Percentiles rank a stretch among this genome's conserved stretches.
These are phyloP conservation scores for Oryza rufipogon DNA, from an alignment of 176 grass and related monocot species.

Conservation along the genomic window DNA sequence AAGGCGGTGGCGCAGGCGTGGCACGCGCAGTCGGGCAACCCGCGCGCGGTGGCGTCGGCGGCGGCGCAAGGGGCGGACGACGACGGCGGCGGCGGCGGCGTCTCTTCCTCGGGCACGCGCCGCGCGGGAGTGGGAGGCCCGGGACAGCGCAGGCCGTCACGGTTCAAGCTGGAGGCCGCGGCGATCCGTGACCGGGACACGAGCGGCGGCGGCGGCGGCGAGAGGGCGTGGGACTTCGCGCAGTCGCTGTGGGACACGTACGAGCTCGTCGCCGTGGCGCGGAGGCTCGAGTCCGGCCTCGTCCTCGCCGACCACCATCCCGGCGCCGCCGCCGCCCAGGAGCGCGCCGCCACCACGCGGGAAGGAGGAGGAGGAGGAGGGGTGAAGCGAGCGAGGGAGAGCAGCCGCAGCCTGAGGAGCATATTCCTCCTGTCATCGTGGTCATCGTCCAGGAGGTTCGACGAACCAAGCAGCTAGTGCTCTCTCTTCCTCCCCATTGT, in stretches of 20 bases:
- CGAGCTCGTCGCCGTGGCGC: constrained; percentile 75
- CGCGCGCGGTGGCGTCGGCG: background rate
- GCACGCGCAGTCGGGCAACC: constrained; percentile 69
- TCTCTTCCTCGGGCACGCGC: constrained; percentile 1
- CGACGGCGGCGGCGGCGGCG: background rate
- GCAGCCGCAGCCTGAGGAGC: constrained; percentile 61
- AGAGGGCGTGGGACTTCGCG: constrained; percentile 57
- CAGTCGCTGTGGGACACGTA: constrained; percentile 82
- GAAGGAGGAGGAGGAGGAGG: background rate
- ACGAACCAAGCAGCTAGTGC: constrained; percentile 4
- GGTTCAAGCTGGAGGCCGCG: constrained; percentile 79
- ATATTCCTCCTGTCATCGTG: constrained; percentile 48
- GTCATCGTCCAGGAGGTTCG: constrained; percentile 44
- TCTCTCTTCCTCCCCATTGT: background rate
- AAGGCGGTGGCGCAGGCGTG: constrained; percentile 92
- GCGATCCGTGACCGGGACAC: background rate
- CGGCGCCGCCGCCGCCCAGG: background rate
- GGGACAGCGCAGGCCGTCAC: constrained; percentile 44
- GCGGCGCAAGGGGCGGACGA: background rate
- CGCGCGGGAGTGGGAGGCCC: background rate
- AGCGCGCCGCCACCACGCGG: background rate
- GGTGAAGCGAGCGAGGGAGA: constrained; percentile 52
- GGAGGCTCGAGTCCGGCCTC: constrained; percentile 66
- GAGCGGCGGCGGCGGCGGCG: background rate
- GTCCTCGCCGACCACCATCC: constrained; percentile 40